Evolutionary conservation across 2,329 filamentous ascomycete species (phyloP).

Genomic region (Pestalotiopsis sp.): DNA sequence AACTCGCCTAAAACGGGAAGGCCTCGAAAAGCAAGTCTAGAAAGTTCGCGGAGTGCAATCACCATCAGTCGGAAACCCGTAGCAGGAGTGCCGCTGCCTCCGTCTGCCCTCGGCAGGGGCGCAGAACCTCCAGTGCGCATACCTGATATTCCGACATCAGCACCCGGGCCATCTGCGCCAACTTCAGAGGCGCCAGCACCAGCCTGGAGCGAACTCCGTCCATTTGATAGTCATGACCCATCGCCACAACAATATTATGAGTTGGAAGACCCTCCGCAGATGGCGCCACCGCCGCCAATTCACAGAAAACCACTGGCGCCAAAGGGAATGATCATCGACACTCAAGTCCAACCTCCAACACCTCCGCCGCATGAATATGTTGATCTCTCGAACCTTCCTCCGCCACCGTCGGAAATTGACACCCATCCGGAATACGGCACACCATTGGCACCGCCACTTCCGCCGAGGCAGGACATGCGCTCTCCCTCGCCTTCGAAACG

Average conservation of each 20-base stretch:
- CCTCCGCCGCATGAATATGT: background rate
- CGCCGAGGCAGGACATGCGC: conserved; percentile 18
- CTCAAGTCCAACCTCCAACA: background rate
- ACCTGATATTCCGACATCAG: background rate
- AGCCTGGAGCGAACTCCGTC: background rate
- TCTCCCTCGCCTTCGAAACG: conserved; percentile 42
- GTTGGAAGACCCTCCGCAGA: background rate
- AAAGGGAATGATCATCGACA: background rate
- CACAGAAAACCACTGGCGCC: conserved; percentile 2
- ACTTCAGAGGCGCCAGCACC: background rate
- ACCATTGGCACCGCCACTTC: conserved; percentile 5
- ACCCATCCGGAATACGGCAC: conserved; percentile 6
- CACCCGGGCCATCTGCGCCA: background rate
- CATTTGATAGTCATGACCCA: background rate
- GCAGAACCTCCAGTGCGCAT: conserved; percentile 4
- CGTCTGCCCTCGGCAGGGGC: conserved; percentile 11
- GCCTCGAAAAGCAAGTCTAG: conserved; percentile 42
- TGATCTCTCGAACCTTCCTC: background rate
- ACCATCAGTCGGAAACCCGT: conserved; percentile 57
- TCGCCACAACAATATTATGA: background rate
- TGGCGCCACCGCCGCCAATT: background rate
- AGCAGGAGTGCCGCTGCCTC: conserved; percentile 19
- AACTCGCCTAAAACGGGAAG: conserved; percentile 27
- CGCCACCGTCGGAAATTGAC: conserved; percentile 3
- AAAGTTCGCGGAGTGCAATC: conserved; percentile 37